Percentiles rank a stretch among this genome's conserved stretches.
Evolutionary conservation across 768 basidiomycete species (phyloP).

Genomic region (Strobilomyces confusus): DNA sequence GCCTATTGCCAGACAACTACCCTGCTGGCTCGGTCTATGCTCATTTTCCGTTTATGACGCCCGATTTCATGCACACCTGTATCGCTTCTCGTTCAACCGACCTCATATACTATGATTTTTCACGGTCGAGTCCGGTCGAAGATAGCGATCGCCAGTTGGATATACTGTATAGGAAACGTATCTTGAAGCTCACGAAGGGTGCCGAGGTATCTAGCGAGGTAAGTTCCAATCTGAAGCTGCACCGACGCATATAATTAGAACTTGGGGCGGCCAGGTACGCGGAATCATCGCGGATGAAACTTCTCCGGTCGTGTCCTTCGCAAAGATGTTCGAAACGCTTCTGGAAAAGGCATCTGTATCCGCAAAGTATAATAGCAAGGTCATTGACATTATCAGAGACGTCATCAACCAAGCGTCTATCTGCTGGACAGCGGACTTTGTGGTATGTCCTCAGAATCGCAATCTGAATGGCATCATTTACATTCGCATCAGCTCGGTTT

Average conservation of each 20-base stretch:
- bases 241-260: not conserved
- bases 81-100: constrained; percentile 34
- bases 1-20: constrained; percentile 67
- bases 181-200: constrained; percentile 16
- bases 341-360: constrained; percentile 12
- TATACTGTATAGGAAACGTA: constrained; percentile 13
- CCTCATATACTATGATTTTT: constrained; percentile 54
- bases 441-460: constrained; percentile 39
- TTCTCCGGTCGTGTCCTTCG: constrained; percentile 8
- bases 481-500: constrained; percentile 25
- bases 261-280: constrained; percentile 6
- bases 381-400: constrained; percentile 60
- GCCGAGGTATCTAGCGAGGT: constrained; percentile 11
- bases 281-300: constrained; percentile 14
- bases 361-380: constrained; percentile 10
- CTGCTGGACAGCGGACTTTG: constrained; percentile 54
- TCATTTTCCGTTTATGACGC: constrained; percentile 79
- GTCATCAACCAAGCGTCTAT: constrained; percentile 62
- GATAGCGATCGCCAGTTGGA: not conserved
- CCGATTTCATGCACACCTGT: constrained; percentile 40
- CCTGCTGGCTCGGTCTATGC: constrained; percentile 62
- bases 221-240: not conserved
- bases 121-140: constrained; percentile 37
- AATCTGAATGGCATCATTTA: not conserved
- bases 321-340: constrained; percentile 4